These are phyloP conservation scores for Chrysanthemum makinoi DNA, from an alignment of 129 eudicot genomes.

Conservation along the genomic window DNA sequence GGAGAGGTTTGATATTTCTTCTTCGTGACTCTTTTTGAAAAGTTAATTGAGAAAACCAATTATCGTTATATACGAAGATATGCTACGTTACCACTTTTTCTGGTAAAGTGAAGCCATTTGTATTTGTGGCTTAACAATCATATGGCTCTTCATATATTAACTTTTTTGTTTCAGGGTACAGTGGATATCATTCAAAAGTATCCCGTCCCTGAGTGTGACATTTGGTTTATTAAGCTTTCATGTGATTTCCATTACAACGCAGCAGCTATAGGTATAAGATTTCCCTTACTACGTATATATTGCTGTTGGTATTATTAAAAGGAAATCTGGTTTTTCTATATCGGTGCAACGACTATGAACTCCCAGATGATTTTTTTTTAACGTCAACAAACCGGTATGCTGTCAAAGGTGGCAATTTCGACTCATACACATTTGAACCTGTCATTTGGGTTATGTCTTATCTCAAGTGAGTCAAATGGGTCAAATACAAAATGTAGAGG, in stretches of 20 bases:
- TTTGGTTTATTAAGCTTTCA: constrained; percentile 98
- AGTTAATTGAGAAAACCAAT: too few relatives aligned
- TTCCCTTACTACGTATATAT: not conserved
- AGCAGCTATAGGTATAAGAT: constrained; percentile 74
- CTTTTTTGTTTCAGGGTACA: constrained; percentile 57
- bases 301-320: not conserved
- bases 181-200: constrained; percentile 90
- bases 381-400: not conserved
- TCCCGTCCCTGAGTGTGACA: constrained; percentile 98
- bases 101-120: too few relatives aligned
- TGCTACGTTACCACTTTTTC: too few relatives aligned
- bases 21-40: too few relatives aligned
- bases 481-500: not conserved
- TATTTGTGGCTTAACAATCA: too few relatives aligned
- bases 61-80: too few relatives aligned
- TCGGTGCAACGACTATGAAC: not conserved
- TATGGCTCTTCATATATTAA: too few relatives aligned
- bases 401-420: not conserved
- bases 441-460: not conserved
- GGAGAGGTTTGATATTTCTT: too few relatives aligned
- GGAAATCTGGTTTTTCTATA: not conserved
- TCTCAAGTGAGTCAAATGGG: not conserved
- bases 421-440: not conserved
- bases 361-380: not conserved
- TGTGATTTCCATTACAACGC: constrained; percentile 87